Evolutionary conservation across 129 eudicot species (phyloP).

Genomic region (Gnaphalium uliginosum): DNA sequence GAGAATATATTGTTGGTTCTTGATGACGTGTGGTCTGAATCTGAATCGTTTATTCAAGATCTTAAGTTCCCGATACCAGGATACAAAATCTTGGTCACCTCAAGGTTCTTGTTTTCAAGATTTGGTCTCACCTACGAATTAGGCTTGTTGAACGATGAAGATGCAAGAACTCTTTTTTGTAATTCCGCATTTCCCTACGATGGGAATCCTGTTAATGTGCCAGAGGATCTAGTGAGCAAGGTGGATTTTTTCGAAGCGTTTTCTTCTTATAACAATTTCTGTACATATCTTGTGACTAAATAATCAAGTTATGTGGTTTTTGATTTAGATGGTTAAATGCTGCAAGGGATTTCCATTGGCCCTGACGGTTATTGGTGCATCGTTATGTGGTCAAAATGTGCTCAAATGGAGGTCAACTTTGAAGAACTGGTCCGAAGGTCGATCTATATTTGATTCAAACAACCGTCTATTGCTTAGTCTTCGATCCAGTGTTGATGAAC

Average conservation of each 20-base stretch:
- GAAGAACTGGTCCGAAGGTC: constrained; percentile 43
- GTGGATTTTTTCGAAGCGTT: constrained; percentile 20
- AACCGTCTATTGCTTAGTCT: constrained; percentile 34
- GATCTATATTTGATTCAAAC: constrained; percentile 41
- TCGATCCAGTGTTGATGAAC: constrained; percentile 36
- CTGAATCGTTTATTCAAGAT: constrained; percentile 38
- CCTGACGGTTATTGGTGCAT: constrained; percentile 49
- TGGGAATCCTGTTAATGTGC: constrained; percentile 22
- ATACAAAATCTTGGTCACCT: constrained; percentile 55
- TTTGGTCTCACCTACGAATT: constrained; percentile 30
- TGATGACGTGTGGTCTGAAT: constrained; percentile 54
- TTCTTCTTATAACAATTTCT: background rate
- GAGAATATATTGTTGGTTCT: constrained; percentile 43
- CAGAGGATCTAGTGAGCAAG: constrained; percentile 41
- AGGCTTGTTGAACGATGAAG: constrained; percentile 36
- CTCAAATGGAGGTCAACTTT: constrained; percentile 37
- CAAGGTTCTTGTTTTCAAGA: constrained; percentile 39
- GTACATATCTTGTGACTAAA: background rate
- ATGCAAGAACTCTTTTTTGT: constrained; percentile 43
- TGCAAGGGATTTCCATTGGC: constrained; percentile 67
- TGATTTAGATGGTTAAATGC: constrained; percentile 42
- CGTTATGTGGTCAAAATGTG: constrained; percentile 38
- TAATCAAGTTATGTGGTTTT: background rate
- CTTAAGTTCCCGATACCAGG: constrained; percentile 34
- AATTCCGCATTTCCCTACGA: constrained; percentile 37